Conservation (phyloP, 768 basidiomycete genomes). For the Serendipita vermifera region DNA sequence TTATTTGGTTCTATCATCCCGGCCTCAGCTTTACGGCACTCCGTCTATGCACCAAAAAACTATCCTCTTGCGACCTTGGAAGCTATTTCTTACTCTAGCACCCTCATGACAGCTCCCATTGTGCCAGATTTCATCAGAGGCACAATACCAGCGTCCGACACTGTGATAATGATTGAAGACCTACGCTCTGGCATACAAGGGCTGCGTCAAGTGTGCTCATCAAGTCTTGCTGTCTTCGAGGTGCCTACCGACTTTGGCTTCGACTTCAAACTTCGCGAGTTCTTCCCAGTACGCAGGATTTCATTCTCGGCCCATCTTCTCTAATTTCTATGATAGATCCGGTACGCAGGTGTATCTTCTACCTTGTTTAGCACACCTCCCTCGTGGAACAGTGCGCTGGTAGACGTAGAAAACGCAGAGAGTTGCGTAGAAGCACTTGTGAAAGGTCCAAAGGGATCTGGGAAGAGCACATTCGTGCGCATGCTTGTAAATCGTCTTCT, state of each 20-base stretch:
- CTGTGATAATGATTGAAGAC: slow-evolving; percentile 46
- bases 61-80: slow-evolving; percentile 56
- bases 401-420: slow-evolving; percentile 9
- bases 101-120: slow-evolving; percentile 16
- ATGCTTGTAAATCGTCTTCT: slow-evolving; percentile 59
- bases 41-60: slow-evolving; percentile 62
- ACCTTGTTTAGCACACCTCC: slow-evolving; percentile 27
- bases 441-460: slow-evolving; percentile 74
- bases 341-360: slow-evolving; percentile 25
- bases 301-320: not conserved
- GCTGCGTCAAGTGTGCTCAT: slow-evolving; percentile 46
- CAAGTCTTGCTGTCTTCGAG: slow-evolving; percentile 51
- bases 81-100: slow-evolving; percentile 18
- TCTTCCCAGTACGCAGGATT: not conserved
- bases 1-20: slow-evolving; percentile 39
- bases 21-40: slow-evolving; percentile 25
- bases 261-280: not conserved
- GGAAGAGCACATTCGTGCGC: slow-evolving; percentile 82
- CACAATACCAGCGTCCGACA: slow-evolving; percentile 17
- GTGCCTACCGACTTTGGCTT: slow-evolving; percentile 25
- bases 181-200: slow-evolving; percentile 50
- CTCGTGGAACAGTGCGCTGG: slow-evolving; percentile 27
- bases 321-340: slow-evolving; percentile 13
- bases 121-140: slow-evolving; percentile 15
- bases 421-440: slow-evolving; percentile 42